phyloP scores from a whole-genome alignment of 805 yeast genomes.

The Kodamaea hsintzibuensis region DNA sequence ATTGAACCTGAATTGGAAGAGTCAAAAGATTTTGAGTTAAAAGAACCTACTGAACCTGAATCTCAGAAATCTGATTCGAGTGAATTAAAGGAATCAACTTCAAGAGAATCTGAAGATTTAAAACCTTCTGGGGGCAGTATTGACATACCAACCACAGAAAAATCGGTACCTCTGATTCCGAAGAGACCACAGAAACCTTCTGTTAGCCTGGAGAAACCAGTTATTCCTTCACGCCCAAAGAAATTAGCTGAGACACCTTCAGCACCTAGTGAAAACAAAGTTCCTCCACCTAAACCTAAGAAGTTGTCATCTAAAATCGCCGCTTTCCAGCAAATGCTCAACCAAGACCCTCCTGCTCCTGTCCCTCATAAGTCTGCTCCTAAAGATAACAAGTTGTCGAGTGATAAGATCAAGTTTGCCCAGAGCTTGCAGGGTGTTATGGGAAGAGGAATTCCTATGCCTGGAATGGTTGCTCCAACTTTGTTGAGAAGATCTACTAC shows the following conservation, averaged over 20 bases:
- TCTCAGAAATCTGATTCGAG: not conserved
- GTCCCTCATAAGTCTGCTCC: constrained; percentile 7
- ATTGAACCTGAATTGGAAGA: not conserved
- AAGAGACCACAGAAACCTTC: constrained; percentile 2
- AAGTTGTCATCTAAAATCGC: constrained; percentile 79
- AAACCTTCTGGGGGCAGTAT: not conserved
- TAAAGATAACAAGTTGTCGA: constrained; percentile 25
- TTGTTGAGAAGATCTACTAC: constrained; percentile 14
- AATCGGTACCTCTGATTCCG: not conserved
- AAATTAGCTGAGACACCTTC: constrained; percentile 1
- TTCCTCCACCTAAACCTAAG: constrained; percentile 70
- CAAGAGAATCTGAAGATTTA: not conserved
- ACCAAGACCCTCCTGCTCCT: constrained; percentile 24
- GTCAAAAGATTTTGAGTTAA: not conserved
- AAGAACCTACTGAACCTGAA: not conserved
- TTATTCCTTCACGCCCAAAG: constrained; percentile 16
- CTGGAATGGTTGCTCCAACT: constrained; percentile 53
- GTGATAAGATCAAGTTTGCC: constrained; percentile 50
- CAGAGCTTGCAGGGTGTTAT: constrained; percentile 61
- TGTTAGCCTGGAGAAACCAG: constrained; percentile 4
- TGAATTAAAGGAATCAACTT: not conserved
- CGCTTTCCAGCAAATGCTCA: constrained; percentile 77
- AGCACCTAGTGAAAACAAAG: constrained; percentile 16
- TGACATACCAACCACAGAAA: not conserved
- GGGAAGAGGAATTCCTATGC: constrained; percentile 49